Conservation (phyloP, 805 yeast species). For the Candida takata region DNA sequence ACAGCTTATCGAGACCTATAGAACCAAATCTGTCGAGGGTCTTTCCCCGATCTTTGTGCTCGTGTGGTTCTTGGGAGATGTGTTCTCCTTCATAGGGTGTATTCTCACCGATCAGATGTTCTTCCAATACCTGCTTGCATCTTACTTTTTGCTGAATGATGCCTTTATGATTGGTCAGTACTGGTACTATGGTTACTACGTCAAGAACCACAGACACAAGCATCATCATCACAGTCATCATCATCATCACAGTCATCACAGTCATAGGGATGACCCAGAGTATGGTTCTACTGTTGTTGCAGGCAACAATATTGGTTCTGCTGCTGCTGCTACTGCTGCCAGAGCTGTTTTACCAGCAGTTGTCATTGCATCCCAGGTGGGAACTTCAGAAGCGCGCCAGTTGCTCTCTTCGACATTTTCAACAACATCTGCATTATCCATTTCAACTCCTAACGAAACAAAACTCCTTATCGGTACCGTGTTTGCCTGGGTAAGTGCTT, state of each 20-base stretch:
- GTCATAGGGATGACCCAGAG: neutral
- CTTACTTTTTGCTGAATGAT: conserved; percentile 72
- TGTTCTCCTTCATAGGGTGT: conserved; percentile 60
- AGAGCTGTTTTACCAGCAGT: conserved; percentile 20
- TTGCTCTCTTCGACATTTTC: conserved; percentile 5
- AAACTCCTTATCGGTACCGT: conserved; percentile 31
- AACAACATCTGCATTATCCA: neutral
- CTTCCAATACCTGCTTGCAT: conserved; percentile 70
- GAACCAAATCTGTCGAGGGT: conserved; percentile 54
- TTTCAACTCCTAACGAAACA: conserved; percentile 1
- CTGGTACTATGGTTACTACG: conserved; percentile 49
- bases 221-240: conserved; percentile 27
- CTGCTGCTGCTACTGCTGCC: conserved; percentile 7
- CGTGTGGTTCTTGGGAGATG: conserved; percentile 37
- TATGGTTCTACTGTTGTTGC: conserved; percentile 1
- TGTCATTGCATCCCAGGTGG: conserved; percentile 22
- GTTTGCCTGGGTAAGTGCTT: conserved; percentile 76
- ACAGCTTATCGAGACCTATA: conserved; percentile 48
- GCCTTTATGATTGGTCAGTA: conserved; percentile 60
- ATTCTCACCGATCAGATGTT: conserved; percentile 67
- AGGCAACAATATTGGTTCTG: no score
- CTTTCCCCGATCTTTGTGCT: conserved; percentile 45
- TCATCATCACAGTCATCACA: neutral
- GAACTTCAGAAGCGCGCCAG: conserved; percentile 17
- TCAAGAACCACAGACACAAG: conserved; percentile 26